Evolutionary conservation across 495 filamentous ascomycete genomes (phyloP).

Genomic region (Trichoderma orchidacearum): DNA sequence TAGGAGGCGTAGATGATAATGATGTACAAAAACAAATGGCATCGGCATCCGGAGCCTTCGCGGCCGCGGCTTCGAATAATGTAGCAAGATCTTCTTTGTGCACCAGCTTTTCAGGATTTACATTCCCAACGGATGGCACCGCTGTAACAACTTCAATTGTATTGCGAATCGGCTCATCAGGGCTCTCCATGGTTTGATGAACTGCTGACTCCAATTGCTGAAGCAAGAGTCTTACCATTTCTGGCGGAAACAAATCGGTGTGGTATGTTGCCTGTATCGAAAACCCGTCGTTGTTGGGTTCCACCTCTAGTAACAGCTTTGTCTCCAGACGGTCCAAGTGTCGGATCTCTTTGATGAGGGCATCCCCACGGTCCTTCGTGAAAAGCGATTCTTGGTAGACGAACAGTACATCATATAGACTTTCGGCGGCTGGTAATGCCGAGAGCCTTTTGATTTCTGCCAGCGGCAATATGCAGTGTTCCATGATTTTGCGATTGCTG

Average conservation of each 20-base stretch:
- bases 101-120: constrained; percentile 1
- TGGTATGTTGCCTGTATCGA: constrained; percentile 41
- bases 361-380: constrained; percentile 13
- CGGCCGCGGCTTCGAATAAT: constrained; percentile 39
- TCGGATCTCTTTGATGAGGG: constrained; percentile 31
- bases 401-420: constrained; percentile 56
- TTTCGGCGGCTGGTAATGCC: constrained; percentile 28
- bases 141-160: not conserved
- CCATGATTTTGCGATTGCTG: constrained; percentile 44
- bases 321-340: constrained; percentile 59
- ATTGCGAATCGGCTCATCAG: constrained; percentile 18
- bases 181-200: constrained; percentile 19
- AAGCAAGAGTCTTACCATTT: constrained; percentile 32
- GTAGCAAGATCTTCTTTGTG: constrained; percentile 22
- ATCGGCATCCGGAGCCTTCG: constrained; percentile 28
- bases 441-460: constrained; percentile 49
- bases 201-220: constrained; percentile 20
- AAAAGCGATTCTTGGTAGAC: constrained; percentile 63
- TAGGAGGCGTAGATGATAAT: constrained; percentile 17
- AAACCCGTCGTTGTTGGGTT: constrained; percentile 40
- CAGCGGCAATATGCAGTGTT: constrained; percentile 43
- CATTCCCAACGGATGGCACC: constrained; percentile 43
- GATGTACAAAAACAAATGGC: constrained; percentile 47
- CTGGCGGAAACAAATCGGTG: constrained; percentile 23
- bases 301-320: constrained; percentile 55